Percentiles rank a stretch among this genome's conserved stretches.
phyloP scores from a whole-genome alignment of 1,139 yeast genomes.

The Blastobotrys elegans region DNA sequence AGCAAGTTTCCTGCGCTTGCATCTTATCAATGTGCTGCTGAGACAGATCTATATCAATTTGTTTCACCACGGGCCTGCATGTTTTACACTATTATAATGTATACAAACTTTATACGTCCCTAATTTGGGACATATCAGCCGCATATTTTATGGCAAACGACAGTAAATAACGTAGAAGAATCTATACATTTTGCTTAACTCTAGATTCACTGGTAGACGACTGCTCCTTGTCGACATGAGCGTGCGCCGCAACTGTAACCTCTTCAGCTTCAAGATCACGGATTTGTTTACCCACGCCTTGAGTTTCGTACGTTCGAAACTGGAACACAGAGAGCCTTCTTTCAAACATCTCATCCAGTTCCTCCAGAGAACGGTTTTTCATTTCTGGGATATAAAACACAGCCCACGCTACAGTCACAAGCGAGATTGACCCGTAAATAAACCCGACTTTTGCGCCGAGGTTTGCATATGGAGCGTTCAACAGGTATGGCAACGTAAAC shows the following conservation, averaged over 20 bases:
- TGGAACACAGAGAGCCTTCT: conserved; percentile 1
- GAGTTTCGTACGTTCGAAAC: conserved; percentile 9
- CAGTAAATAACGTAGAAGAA: too few species aligned
- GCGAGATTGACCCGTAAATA: conserved; percentile 10
- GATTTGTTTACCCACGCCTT: conserved; percentile 4
- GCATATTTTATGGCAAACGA: too few species aligned
- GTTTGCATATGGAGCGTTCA: conserved; percentile 15
- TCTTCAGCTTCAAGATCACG: neutral
- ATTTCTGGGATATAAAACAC: conserved; percentile 43
- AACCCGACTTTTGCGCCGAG: conserved; percentile 16
- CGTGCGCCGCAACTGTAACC: neutral
- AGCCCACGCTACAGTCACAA: conserved; percentile 7
- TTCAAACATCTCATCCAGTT: conserved; percentile 43
- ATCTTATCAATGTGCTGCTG: too few species aligned
- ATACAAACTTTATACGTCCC: too few species aligned
- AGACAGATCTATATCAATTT: too few species aligned
- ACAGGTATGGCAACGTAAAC: conserved; percentile 14
- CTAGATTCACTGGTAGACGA: too few species aligned
- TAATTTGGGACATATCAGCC: too few species aligned
- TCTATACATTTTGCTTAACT: too few species aligned
- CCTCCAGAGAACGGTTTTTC: conserved; percentile 38
- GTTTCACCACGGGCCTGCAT: too few species aligned
- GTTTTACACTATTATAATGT: too few species aligned
- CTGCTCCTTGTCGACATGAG: neutral
- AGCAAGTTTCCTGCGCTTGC: too few species aligned